Percentiles rank a stretch among this genome's conserved stretches.
Conservation (phyloP, 768 basidiomycete genomes). For the Rhizopogon sp. region DNA sequence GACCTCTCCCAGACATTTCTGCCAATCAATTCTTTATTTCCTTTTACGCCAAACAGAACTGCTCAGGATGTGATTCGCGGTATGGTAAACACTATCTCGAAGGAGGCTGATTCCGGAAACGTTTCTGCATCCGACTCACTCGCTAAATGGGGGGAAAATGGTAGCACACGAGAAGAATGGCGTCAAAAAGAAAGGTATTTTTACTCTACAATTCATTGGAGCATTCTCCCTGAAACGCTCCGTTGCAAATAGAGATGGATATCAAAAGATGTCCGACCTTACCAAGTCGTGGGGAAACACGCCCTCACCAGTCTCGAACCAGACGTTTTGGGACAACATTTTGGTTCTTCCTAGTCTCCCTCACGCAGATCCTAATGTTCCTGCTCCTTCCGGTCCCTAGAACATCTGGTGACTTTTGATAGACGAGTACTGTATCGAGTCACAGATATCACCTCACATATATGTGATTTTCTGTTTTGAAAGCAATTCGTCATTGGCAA, state of each 20-base stretch:
- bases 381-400: too few relatives aligned
- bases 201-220: slow-evolving; percentile 18
- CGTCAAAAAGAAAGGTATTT: slow-evolving; percentile 47
- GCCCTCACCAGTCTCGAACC: too few relatives aligned
- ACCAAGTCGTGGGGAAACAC: slow-evolving; percentile 37
- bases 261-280: slow-evolving; percentile 48
- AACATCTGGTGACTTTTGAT: too few relatives aligned
- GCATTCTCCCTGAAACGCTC: background rate
- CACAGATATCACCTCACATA: too few relatives aligned
- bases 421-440: too few relatives aligned
- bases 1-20: slow-evolving; percentile 48
- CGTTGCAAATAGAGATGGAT: slow-evolving; percentile 39
- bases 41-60: slow-evolving; percentile 59
- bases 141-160: slow-evolving; percentile 49
- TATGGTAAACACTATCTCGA: slow-evolving; percentile 45
- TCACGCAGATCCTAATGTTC: too few relatives aligned
- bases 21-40: slow-evolving; percentile 47
- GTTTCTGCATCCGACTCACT: slow-evolving; percentile 29
- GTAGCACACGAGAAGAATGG: slow-evolving; percentile 51
- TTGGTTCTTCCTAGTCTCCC: too few relatives aligned
- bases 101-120: slow-evolving; percentile 30
- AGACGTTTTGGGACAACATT: too few relatives aligned
- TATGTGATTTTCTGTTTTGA: too few relatives aligned
- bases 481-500: too few relatives aligned
- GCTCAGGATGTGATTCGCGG: slow-evolving; percentile 47